A percentile compares a stretch with the other conserved stretches of the same genome.
Conservation (phyloP, 2,329 filamentous ascomycete species). For the Pseudogymnoascus sp. region DNA sequence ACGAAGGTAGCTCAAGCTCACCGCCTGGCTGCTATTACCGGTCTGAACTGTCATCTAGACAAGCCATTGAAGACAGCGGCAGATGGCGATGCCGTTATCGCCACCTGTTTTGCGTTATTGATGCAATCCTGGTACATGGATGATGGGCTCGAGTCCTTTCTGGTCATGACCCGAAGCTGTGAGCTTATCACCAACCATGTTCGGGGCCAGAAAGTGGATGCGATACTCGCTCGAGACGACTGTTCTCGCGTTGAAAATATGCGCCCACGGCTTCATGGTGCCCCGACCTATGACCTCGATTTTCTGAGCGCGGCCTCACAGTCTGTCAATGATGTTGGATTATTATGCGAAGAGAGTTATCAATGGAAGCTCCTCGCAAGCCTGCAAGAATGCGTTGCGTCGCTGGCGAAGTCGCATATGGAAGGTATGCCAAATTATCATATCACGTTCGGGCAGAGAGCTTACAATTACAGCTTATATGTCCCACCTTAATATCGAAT, state of each 20-base stretch:
- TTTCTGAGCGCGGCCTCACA: not conserved
- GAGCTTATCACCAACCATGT: constrained; percentile 43
- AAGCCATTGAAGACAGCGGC: not conserved
- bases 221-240: not conserved
- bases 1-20: constrained; percentile 11
- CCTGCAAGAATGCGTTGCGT: not conserved
- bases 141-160: constrained; percentile 52
- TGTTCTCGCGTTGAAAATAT: constrained; percentile 4
- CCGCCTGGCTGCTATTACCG: constrained; percentile 13
- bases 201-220: not conserved
- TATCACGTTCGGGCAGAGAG: not conserved
- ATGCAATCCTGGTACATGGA: constrained; percentile 51
- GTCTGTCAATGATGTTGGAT: not conserved
- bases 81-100: constrained; percentile 13
- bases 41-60: constrained; percentile 13
- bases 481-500: constrained; percentile 5
- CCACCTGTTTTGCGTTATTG: constrained; percentile 48
- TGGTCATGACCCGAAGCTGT: constrained; percentile 52
- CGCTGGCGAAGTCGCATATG: not conserved
- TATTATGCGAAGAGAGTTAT: not conserved
- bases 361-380: not conserved
- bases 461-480: not conserved
- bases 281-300: not conserved
- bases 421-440: not conserved
- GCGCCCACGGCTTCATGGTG: not conserved